Conservation (phyloP, 2,329 filamentous ascomycete genomes). For the Emergomyces pasteurianus region DNA sequence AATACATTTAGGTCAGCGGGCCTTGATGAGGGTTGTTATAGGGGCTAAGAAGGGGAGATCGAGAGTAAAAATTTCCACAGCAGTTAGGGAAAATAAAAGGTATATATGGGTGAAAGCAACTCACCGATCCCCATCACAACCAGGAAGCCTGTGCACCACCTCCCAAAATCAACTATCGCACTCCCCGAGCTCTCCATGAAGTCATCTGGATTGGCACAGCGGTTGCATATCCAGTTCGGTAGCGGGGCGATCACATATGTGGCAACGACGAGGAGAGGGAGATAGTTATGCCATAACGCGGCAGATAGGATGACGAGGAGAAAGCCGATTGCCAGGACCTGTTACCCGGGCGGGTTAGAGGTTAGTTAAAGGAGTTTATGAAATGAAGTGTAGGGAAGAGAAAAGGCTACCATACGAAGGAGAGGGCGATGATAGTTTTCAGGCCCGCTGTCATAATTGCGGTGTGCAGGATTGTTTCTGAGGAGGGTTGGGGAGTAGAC, state of each 20-base stretch:
- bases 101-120: conserved; percentile 27
- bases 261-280: conserved; percentile 85
- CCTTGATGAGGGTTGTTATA: not conserved
- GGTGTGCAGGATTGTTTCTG: conserved; percentile 17
- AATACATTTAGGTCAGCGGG: not conserved
- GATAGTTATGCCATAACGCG: conserved; percentile 88
- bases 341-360: not conserved
- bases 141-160: conserved; percentile 89
- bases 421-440: conserved; percentile 97
- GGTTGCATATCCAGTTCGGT: conserved; percentile 90
- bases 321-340: conserved; percentile 94
- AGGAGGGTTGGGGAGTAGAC: conserved; percentile 8
- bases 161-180: conserved; percentile 80
- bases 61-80: not conserved
- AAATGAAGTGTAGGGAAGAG: not conserved
- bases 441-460: conserved; percentile 63
- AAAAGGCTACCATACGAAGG: conserved; percentile 55
- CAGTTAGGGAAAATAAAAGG: not conserved
- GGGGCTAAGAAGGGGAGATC: not conserved
- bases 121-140: conserved; percentile 94
- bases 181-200: conserved; percentile 79
- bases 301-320: conserved; percentile 97
- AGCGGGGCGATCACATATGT: conserved; percentile 90
- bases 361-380: not conserved
- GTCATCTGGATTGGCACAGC: conserved; percentile 85